These are phyloP conservation scores for Phytophthora idaei DNA, from an alignment of 352 stramenopile genomes.

Conservation along the genomic window DNA sequence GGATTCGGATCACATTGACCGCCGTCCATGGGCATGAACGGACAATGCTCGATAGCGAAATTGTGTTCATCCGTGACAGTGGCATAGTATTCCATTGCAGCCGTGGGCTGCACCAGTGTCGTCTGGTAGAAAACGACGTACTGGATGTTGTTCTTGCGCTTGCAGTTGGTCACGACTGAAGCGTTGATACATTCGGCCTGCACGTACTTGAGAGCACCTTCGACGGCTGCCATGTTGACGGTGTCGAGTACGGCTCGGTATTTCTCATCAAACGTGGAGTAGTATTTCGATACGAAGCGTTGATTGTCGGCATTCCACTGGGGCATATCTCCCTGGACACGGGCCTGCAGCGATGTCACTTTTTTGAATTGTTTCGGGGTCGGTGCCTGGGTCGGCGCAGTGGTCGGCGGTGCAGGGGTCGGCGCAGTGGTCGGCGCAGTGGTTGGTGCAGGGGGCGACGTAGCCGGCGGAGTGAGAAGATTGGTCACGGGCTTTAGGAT, in stretches of 20 bases:
- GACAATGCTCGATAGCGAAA: slow-evolving; percentile 51
- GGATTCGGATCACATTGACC: slow-evolving; percentile 56
- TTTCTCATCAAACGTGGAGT: slow-evolving; percentile 45
- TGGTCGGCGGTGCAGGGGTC: not conserved
- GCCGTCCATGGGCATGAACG: slow-evolving; percentile 64
- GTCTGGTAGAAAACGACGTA: slow-evolving; percentile 74
- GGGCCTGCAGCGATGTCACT: slow-evolving; percentile 56
- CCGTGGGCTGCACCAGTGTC: slow-evolving; percentile 49
- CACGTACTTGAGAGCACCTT: slow-evolving; percentile 68
- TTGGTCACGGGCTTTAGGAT: not conserved
- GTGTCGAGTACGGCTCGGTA: slow-evolving; percentile 53
- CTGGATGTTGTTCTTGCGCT: slow-evolving; percentile 64
- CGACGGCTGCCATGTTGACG: slow-evolving; percentile 58
- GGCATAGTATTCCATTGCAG: slow-evolving; percentile 52
- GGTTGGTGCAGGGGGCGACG: not conserved
- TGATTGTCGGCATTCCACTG: slow-evolving; percentile 42
- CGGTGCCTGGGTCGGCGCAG: not conserved
- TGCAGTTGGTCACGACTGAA: slow-evolving; percentile 43
- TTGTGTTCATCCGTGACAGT: slow-evolving; percentile 34
- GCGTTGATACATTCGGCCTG: slow-evolving; percentile 67
- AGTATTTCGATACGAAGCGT: slow-evolving; percentile 48
- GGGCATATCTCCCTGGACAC: slow-evolving; percentile 58
- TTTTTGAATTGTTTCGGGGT: slow-evolving; percentile 31
- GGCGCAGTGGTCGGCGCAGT: not conserved
- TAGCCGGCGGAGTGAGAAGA: not conserved